Conservation (phyloP, 805 yeast species). For the Ogataea wickerhamii region DNA sequence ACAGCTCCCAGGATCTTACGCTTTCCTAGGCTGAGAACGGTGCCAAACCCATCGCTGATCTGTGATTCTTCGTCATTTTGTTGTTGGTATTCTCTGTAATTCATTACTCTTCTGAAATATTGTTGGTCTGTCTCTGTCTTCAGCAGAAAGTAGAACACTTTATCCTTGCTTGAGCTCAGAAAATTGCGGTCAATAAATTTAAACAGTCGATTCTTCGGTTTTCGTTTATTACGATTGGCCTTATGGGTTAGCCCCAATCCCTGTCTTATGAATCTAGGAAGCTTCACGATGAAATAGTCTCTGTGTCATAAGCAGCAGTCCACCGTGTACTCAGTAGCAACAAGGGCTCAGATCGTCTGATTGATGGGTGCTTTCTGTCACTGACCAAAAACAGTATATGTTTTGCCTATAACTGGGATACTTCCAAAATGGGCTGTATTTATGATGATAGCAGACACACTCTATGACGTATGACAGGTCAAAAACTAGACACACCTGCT, state of each 20-base stretch:
- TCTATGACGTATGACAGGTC: too few relatives aligned
- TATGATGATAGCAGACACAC: too few relatives aligned
- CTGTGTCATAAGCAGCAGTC: too few relatives aligned
- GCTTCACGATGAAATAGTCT: slow-evolving; percentile 21
- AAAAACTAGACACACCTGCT: too few relatives aligned
- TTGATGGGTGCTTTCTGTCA: too few relatives aligned
- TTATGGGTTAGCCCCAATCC: slow-evolving; percentile 15
- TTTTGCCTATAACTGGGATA: too few relatives aligned
- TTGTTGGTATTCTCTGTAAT: slow-evolving; percentile 7
- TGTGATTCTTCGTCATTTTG: slow-evolving; percentile 4
- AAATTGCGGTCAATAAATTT: slow-evolving; percentile 13
- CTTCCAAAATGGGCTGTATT: too few relatives aligned
- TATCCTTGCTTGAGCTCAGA: slow-evolving; percentile 24
- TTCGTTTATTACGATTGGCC: slow-evolving; percentile 1
- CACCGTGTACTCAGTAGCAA: too few relatives aligned
- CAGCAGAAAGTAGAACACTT: slow-evolving; percentile 26
- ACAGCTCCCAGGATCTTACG: slow-evolving; percentile 46
- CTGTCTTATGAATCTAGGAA: slow-evolving; percentile 7
- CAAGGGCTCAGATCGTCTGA: too few relatives aligned
- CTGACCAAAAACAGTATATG: too few relatives aligned
- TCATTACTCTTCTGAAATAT: slow-evolving; percentile 15
- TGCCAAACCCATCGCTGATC: slow-evolving; percentile 21
- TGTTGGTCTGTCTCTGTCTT: slow-evolving; percentile 17
- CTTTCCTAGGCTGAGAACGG: slow-evolving; percentile 28
- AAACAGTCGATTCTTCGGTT: slow-evolving; percentile 6